These are phyloP conservation scores for Pulveroboletus sp. DNA, from an alignment of 768 basidiomycete species.

Conservation along the genomic window DNA sequence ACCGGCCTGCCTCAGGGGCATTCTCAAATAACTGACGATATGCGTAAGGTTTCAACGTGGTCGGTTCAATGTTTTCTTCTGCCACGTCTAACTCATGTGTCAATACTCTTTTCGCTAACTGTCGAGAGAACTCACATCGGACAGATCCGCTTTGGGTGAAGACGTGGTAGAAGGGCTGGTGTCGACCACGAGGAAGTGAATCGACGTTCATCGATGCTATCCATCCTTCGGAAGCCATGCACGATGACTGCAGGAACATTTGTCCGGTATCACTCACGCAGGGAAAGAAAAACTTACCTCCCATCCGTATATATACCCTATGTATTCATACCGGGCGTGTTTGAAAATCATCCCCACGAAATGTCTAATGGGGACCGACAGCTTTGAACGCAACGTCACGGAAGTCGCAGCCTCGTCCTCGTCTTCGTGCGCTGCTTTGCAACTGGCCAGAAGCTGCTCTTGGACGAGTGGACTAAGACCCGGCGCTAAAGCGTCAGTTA, in stretches of 20 bases:
- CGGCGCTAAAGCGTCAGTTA: constrained; percentile 36
- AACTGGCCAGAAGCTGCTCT: constrained; percentile 29
- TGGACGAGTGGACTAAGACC: constrained; percentile 22
- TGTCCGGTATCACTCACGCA: background rate
- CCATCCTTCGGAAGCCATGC: constrained; percentile 41
- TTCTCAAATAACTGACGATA: constrained; percentile 21
- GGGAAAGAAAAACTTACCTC: constrained; percentile 32
- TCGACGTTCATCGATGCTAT: constrained; percentile 41
- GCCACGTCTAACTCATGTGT: constrained; percentile 30
- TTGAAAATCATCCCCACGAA: constrained; percentile 49
- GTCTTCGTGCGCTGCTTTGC: constrained; percentile 27
- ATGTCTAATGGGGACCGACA: constrained; percentile 29
- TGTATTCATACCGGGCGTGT: constrained; percentile 37
- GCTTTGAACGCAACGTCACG: constrained; percentile 24
- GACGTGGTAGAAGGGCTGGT: constrained; percentile 49
- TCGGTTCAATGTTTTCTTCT: constrained; percentile 32
- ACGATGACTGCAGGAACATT: constrained; percentile 24
- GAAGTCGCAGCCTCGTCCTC: constrained; percentile 29
- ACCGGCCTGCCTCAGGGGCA: constrained; percentile 29
- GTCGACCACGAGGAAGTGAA: constrained; percentile 34
- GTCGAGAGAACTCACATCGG: constrained; percentile 32
- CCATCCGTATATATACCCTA: constrained; percentile 46
- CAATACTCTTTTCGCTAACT: background rate
- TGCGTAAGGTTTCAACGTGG: constrained; percentile 13
- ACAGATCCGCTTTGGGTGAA: constrained; percentile 32